Base-by-base conservation (phyloP, 768 basidiomycete genomes). In the Naganishia vaughanmartiniae region DNA sequence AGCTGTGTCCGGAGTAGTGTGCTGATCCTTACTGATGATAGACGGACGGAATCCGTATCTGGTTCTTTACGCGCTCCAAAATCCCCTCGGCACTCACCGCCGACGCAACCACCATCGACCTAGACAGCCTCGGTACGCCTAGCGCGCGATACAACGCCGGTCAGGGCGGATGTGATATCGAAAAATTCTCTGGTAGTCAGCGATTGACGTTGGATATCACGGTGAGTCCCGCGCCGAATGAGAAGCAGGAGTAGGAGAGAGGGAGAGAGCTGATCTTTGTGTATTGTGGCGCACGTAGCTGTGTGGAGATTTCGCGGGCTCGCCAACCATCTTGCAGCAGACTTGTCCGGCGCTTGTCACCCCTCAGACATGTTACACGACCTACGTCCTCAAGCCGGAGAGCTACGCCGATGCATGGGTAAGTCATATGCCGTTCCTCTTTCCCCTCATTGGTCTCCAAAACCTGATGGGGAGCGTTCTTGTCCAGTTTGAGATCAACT, bases 31-130 rank as follows among this genome's bases (percentile, higher is more conserved):
- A 3, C 24, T 51, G 48, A 12, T 51, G 19, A 24, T 24, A 51
- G 48, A 51, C 19, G 4, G n/a, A n/a, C 17, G 74, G 69, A 17
- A 78, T 77, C 74, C 87, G 86, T 10, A 83, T 88, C 28, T 89
- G 88, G 89, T 89, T 88, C 82, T 87, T 88, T 78, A 79, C 84
- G 7, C 69, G 76, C 3, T 53, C 60, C 31, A 36, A 67, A n/a
- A 66, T 76, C 31, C 76, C 76, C 0, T 15, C 60, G 2, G 57
- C 67, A 4, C 39, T 76, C 33, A 65, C 55, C 11, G 42, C 36
- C 2, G 71, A 57, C 15, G 66, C 65, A 33, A 53, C 42, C 10
- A 53, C 55, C 24, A 69, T 76, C 66, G 74, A 76, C 48, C 60
- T 71, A 0, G 65, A 73, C 24, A 28, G 54, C 4, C 60, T 76